phyloP scores from a whole-genome alignment of 805 yeast genomes.

The Jamesozyma rosinii region DNA sequence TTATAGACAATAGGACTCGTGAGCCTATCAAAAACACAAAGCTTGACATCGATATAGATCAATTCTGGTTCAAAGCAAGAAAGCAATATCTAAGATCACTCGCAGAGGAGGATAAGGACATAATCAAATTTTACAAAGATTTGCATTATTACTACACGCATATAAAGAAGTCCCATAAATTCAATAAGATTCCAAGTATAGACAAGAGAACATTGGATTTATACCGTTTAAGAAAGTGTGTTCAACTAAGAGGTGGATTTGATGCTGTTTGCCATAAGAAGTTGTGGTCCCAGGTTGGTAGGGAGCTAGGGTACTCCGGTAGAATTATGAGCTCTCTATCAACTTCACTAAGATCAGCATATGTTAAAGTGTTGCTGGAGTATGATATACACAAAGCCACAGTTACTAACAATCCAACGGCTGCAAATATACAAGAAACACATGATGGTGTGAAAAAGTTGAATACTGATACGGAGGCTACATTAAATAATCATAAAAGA shows the following conservation, averaged over 20 bases:
- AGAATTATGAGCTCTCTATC: conserved; percentile 63
- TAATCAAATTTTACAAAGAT: conserved; percentile 40
- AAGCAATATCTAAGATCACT: conserved; percentile 25
- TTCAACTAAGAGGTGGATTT: conserved; percentile 58
- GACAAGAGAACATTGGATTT: conserved; percentile 61
- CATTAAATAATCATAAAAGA: not conserved
- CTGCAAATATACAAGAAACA: not conserved
- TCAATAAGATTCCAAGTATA: conserved; percentile 50
- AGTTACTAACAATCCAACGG: not conserved
- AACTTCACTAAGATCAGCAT: conserved; percentile 54
- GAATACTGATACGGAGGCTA: not conserved
- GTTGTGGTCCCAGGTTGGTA: conserved; percentile 75
- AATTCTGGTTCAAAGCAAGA: conserved; percentile 21
- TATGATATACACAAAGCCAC: conserved; percentile 18
- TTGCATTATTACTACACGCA: conserved; percentile 36
- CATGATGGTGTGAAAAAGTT: not conserved
- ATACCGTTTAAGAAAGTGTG: conserved; percentile 48
- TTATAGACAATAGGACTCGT: conserved; percentile 1
- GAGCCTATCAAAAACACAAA: conserved; percentile 1
- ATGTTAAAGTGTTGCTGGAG: conserved; percentile 36
- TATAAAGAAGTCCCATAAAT: conserved; percentile 7
- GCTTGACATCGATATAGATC: conserved; percentile 14
- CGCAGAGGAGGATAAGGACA: conserved; percentile 32
- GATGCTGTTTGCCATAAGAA: conserved; percentile 52
- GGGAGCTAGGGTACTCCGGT: conserved; percentile 71